Evolutionary conservation across 345 rosid species (phyloP), one percentile per base, ranked within the genome.

Genomic region (Rhizophora apiculata): DNA sequence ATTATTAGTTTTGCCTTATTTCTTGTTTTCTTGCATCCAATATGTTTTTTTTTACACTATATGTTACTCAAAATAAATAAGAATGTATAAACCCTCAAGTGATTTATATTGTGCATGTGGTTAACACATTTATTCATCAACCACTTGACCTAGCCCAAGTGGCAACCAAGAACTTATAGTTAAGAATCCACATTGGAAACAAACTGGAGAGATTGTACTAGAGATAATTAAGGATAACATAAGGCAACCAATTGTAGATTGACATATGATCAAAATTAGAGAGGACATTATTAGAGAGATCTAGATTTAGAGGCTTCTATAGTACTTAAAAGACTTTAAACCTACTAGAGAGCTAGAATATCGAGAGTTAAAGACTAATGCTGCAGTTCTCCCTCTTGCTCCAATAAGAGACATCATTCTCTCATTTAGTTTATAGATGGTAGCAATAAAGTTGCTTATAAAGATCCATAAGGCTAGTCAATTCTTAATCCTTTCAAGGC

Each of bases 221-320:
- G 98, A 93, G 31, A 93, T 68, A 81, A 91, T 90, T n/a, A 91
- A 88, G 36, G 79, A 81, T 86, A 60, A 88, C 59, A 75, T 84
- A 94, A 1, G 98, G 96, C 56, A 94, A 68, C 97, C 97, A 94
- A 3, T 56, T n/a, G 46, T 93, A 91, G 16, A 91, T 39, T 70
- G 82, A 78, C n/a, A 69, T 0, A 73, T 97, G 96, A 71, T 84
- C 15, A 24, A 68, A 71, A 76, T 96, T 96, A 13, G 91, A 86
- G 0, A 91, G 63, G 16, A 31, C 55, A 67, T 94, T 94, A 5
- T 56, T 46, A 0, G 97, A 89, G 51, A 94, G 96, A 88, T 94
- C 95, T 62, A 94, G 68, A 22, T 73, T 71, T 85, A 89, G 57
- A 89, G 66, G 84, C 82, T 89, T 22, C 8, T 67, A 76, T 97